phyloP scores from a whole-genome alignment of 495 filamentous ascomycete genomes.

The Pseudomonodictys pantanalensis region DNA sequence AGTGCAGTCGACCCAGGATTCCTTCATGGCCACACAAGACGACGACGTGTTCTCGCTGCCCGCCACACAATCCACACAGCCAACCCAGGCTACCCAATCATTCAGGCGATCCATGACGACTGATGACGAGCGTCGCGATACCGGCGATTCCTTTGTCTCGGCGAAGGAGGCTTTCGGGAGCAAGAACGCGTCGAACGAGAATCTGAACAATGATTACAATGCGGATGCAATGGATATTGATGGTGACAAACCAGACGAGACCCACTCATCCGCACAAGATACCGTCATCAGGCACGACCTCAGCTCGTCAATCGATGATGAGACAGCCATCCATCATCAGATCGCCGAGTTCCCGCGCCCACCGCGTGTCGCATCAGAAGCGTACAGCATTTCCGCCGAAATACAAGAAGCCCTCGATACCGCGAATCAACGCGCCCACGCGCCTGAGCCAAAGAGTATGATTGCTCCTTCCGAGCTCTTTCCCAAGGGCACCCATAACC shows the following conservation, averaged over 20 bases:
- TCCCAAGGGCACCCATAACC: constrained; percentile 15
- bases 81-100: constrained; percentile 33
- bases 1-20: constrained; percentile 23
- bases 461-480: constrained; percentile 12
- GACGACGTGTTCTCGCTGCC: constrained; percentile 24
- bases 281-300: constrained; percentile 6
- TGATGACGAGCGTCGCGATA: constrained; percentile 49
- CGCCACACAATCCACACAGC: constrained; percentile 14
- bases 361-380: constrained; percentile 3
- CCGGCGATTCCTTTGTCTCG: constrained; percentile 64
- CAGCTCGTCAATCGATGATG: constrained; percentile 7
- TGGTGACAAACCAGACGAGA: neutral
- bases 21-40: constrained; percentile 18
- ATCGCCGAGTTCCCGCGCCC: neutral
- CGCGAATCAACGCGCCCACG: constrained; percentile 1
- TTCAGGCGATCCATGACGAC: constrained; percentile 24
- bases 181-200: constrained; percentile 33
- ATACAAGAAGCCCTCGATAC: constrained; percentile 17
- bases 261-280: neutral
- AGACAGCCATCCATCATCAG: constrained; percentile 10
- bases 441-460: constrained; percentile 5
- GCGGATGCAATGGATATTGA: constrained; percentile 16
- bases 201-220: constrained; percentile 1
- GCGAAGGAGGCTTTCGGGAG: constrained; percentile 57
- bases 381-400: constrained; percentile 18